Conservation (phyloP, 1,139 yeast genomes). For the Debaryomycetaceae sp. region DNA sequence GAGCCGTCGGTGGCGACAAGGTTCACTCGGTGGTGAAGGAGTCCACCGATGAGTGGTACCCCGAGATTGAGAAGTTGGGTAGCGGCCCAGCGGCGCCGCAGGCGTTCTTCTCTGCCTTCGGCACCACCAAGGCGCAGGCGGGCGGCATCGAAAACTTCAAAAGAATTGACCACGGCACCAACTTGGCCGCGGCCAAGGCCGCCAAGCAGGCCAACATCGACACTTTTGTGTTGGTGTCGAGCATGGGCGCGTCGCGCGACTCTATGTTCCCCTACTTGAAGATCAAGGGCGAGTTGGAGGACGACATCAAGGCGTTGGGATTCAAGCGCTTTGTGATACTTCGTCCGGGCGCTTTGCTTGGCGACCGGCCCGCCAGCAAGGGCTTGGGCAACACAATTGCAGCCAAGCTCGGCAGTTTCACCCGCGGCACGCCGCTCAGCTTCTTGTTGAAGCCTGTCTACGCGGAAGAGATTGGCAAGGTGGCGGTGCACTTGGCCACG, state of each 20-base stretch:
- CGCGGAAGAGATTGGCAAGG: constrained; percentile 48
- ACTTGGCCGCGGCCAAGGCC: constrained; percentile 58
- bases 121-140: constrained; percentile 70
- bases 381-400: constrained; percentile 1
- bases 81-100: constrained; percentile 15
- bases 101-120: constrained; percentile 57
- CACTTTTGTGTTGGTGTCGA: constrained; percentile 60
- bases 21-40: constrained; percentile 29
- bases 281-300: constrained; percentile 64
- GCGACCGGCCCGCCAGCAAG: too few relatives aligned
- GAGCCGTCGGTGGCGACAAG: constrained; percentile 20
- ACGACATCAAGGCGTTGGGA: constrained; percentile 49
- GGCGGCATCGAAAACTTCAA: constrained; percentile 61
- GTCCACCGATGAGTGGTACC: constrained; percentile 39
- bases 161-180: constrained; percentile 67
- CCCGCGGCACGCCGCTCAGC: constrained; percentile 33
- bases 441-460: constrained; percentile 31
- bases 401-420: constrained; percentile 4
- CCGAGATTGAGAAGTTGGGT: constrained; percentile 17
- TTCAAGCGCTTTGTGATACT: constrained; percentile 67
- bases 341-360: constrained; percentile 59
- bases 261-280: constrained; percentile 56
- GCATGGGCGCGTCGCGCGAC: constrained; percentile 50
- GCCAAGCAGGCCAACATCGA: constrained; percentile 65
- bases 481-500: constrained; percentile 23